Conservation (phyloP, 495 filamentous ascomycete genomes). For the Xylaria acuta region DNA sequence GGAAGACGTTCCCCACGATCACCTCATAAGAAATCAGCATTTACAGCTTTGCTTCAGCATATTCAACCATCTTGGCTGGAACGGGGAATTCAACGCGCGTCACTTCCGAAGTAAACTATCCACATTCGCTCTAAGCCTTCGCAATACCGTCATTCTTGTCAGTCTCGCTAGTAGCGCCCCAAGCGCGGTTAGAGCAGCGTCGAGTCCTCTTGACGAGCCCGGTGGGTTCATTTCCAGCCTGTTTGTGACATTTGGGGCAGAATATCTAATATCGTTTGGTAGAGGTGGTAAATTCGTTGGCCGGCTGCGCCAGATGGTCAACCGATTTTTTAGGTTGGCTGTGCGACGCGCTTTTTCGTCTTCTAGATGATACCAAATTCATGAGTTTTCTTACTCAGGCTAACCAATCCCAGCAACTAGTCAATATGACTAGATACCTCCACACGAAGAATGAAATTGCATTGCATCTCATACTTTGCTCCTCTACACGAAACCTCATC, state of each 20-base stretch:
- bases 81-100: constrained; percentile 63
- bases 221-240: constrained; percentile 50
- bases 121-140: constrained; percentile 74
- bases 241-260: neutral
- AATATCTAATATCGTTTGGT: constrained; percentile 15
- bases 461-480: constrained; percentile 73
- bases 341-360: constrained; percentile 68
- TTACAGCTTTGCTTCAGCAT: constrained; percentile 74
- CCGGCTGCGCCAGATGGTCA: constrained; percentile 67
- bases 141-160: constrained; percentile 71
- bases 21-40: constrained; percentile 69
- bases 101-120: constrained; percentile 71
- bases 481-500: constrained; percentile 74
- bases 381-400: constrained; percentile 48
- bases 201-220: constrained; percentile 67
- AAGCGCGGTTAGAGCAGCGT: constrained; percentile 45
- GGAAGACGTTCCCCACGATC: constrained; percentile 70
- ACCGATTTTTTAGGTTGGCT: constrained; percentile 73
- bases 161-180: constrained; percentile 62
- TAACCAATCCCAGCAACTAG: constrained; percentile 45
- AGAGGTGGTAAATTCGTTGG: constrained; percentile 62
- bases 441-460: constrained; percentile 57
- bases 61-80: constrained; percentile 71
- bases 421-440: constrained; percentile 54
- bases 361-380: constrained; percentile 61